These are phyloP conservation scores for Phylloporus arenicola DNA, from an alignment of 768 basidiomycete species.

Conservation along the genomic window DNA sequence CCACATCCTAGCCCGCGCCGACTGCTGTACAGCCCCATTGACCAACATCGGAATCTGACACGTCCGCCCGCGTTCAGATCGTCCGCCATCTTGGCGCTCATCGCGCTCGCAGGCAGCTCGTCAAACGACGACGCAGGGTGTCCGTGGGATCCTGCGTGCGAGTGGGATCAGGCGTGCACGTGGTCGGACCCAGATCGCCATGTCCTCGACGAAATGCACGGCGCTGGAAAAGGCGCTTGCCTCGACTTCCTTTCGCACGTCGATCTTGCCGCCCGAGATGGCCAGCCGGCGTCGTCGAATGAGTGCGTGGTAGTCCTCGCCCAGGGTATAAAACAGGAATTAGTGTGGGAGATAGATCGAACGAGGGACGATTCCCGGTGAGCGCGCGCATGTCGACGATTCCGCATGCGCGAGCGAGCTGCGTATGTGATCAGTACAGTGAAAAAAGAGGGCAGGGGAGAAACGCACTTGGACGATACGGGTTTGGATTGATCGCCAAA, in stretches of 20 bases:
- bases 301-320: conserved; percentile 77
- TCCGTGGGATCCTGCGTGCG: conserved; percentile 32
- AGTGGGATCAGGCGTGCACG: neutral
- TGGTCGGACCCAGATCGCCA: conserved; percentile 7
- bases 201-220: conserved; percentile 24
- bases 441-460: neutral
- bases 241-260: conserved; percentile 69
- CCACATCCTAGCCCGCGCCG: neutral
- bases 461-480: no score
- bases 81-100: conserved; percentile 58
- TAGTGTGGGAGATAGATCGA: conserved; percentile 85
- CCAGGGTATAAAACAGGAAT: conserved; percentile 47
- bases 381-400: conserved; percentile 60
- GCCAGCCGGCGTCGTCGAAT: conserved; percentile 33
- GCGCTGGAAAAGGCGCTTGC: conserved; percentile 44
- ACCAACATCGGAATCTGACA: conserved; percentile 44
- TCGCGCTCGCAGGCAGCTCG: conserved; percentile 71
- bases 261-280: conserved; percentile 51
- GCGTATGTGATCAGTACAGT: no score
- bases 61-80: conserved; percentile 33
- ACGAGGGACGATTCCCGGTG: conserved; percentile 57
- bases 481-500: neutral
- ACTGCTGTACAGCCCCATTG: conserved; percentile 29
- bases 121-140: conserved; percentile 48
- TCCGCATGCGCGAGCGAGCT: conserved; percentile 50